phyloP scores from a whole-genome alignment of 345 rosid species.

The Salix arbutifolia region DNA sequence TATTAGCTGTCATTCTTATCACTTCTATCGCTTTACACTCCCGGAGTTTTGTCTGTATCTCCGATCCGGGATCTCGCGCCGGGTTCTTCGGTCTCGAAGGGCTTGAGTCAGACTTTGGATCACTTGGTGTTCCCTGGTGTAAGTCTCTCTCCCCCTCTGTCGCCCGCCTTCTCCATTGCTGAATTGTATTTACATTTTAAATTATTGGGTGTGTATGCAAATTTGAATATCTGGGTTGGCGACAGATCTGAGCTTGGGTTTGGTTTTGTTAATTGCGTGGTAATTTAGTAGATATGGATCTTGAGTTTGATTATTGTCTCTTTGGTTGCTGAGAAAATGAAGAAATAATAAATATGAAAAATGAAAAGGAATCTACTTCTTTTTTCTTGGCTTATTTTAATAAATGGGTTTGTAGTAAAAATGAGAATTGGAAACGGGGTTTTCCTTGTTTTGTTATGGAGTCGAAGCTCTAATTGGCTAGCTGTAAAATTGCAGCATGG shows the following conservation, averaged over 20 bases:
- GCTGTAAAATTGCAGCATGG: neutral
- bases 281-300: neutral
- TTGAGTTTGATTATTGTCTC: neutral
- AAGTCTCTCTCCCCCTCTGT: constrained; percentile 28
- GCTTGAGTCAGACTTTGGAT: constrained; percentile 81
- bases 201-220: neutral
- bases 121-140: constrained; percentile 99
- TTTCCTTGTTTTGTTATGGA: neutral
- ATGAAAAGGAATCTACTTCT: neutral
- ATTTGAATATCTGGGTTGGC: neutral
- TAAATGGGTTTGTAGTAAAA: neutral
- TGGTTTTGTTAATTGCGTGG: neutral
- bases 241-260: constrained; percentile 13
- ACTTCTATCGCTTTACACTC: constrained; percentile 16
- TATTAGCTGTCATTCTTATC: constrained; percentile 5
- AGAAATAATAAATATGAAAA: neutral
- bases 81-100: constrained; percentile 73
- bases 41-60: constrained; percentile 63
- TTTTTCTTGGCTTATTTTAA: neutral
- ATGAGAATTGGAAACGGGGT: neutral
- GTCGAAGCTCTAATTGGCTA: neutral
- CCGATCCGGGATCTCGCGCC: constrained; percentile 67
- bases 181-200: neutral
- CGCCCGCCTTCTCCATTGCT: neutral
- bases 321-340: neutral